These are phyloP conservation scores for Agroathelia rolfsii DNA, from an alignment of 1,284 basidiomycete species.

Conservation along the genomic window DNA sequence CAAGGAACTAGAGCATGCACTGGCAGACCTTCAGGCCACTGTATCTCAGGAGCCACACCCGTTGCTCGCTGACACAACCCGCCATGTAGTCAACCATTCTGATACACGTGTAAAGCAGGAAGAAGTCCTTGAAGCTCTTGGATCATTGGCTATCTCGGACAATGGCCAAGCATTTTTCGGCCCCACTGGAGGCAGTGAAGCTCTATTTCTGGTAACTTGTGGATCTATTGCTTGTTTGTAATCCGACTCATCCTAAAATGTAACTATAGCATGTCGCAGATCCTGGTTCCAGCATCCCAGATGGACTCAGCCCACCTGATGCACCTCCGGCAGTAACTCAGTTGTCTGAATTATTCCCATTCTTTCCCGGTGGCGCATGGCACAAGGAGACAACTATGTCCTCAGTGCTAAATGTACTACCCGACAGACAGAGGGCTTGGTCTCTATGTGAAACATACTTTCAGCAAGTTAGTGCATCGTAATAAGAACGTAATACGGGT, in stretches of 20 bases:
- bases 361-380: constrained; percentile 8
- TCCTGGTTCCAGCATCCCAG: constrained; percentile 4
- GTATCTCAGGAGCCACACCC: constrained; percentile 37
- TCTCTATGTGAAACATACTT: constrained; percentile 24
- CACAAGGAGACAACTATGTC: constrained; percentile 8
- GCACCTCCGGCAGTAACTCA: too few relatives aligned
- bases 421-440: constrained; percentile 24
- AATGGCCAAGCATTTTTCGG: constrained; percentile 28
- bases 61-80: too few relatives aligned
- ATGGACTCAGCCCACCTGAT: constrained; percentile 3
- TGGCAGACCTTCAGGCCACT: constrained; percentile 31
- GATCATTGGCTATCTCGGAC: constrained; percentile 25
- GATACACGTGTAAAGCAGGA: too few relatives aligned
- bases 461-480: too few relatives aligned
- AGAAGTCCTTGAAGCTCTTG: constrained; percentile 13
- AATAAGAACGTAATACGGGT: too few relatives aligned
- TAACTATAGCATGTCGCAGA: constrained; percentile 9
- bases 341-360: constrained; percentile 10
- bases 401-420: constrained; percentile 13
- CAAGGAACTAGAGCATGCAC: constrained; percentile 46
- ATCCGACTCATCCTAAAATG: too few relatives aligned
- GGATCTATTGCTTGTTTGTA: constrained; percentile 10
- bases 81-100: too few relatives aligned
- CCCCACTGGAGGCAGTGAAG: constrained; percentile 26
- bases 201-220: constrained; percentile 15